A percentile compares a stretch with the other conserved stretches of the same genome.
These are phyloP conservation scores for Aspergillus sp. DNA, from an alignment of 2,329 filamentous ascomycete genomes.

Conservation along the genomic window DNA sequence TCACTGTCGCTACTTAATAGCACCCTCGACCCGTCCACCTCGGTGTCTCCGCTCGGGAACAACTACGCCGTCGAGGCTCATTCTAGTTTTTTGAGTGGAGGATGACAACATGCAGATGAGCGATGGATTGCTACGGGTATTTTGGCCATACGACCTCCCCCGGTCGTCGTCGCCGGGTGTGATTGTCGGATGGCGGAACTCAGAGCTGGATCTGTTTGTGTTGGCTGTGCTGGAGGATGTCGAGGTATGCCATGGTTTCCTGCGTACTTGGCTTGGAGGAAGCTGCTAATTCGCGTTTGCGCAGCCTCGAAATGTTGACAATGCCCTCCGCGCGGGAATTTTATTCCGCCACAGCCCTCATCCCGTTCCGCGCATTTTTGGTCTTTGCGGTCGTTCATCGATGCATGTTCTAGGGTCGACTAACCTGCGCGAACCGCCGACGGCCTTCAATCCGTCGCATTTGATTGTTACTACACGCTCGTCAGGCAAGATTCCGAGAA, in stretches of 20 bases:
- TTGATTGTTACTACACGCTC: slow-evolving; percentile 60
- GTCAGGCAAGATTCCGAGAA: slow-evolving; percentile 61
- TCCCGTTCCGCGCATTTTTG: slow-evolving; percentile 75
- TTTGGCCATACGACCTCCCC: slow-evolving; percentile 89
- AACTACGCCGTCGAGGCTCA: slow-evolving; percentile 88
- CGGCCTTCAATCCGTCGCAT: slow-evolving; percentile 65
- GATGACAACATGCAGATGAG: slow-evolving; percentile 64
- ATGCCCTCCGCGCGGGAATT: slow-evolving; percentile 78
- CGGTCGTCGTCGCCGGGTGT: slow-evolving; percentile 74
- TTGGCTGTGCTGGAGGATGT: slow-evolving; percentile 87
- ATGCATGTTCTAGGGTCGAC: slow-evolving; percentile 85
- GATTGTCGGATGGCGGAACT: slow-evolving; percentile 94
- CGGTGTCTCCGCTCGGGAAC: slow-evolving; percentile 91
- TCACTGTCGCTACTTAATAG: slow-evolving; percentile 45
- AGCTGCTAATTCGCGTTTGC: neutral
- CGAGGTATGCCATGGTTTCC: slow-evolving; percentile 60
- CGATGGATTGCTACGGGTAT: slow-evolving; percentile 94
- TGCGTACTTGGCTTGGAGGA: neutral
- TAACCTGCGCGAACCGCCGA: slow-evolving; percentile 59
- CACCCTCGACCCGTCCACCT: slow-evolving; percentile 76
- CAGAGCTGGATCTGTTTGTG: slow-evolving; percentile 84
- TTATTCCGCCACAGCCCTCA: slow-evolving; percentile 81
- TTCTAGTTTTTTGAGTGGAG: slow-evolving; percentile 61
- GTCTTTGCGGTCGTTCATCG: slow-evolving; percentile 76
- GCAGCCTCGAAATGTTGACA: slow-evolving; percentile 77